Conservation (phyloP, 176 grass and related monocot species). For the Carex kokanica region DNA sequence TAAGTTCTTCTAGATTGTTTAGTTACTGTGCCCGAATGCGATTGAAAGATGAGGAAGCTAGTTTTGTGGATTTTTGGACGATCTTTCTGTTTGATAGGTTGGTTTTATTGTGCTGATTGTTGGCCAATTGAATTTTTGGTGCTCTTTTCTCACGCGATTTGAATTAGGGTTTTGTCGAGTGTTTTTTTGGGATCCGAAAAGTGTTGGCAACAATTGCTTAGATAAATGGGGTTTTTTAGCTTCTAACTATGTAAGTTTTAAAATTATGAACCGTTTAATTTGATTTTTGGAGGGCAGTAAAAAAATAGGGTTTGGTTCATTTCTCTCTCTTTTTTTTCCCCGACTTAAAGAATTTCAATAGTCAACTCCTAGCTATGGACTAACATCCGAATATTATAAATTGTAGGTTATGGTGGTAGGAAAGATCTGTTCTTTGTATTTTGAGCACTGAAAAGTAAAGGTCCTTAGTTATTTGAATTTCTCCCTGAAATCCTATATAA, state of each 20-base stretch:
- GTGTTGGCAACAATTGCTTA: not conserved
- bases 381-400: not conserved
- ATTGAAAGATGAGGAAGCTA: not conserved
- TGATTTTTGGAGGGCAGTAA: not conserved
- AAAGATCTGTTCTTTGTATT: constrained; percentile 20
- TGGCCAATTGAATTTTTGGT: not conserved
- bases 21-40: not conserved
- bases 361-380: not conserved
- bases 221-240: not conserved
- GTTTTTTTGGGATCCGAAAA: not conserved
- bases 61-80: not conserved
- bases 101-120: not conserved
- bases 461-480: not conserved
- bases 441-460: not conserved
- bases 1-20: constrained; percentile 20
- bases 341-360: not conserved
- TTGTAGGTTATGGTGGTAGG: not conserved
- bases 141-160: not conserved
- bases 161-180: constrained; percentile 23
- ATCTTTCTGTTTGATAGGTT: not conserved
- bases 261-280: not conserved
- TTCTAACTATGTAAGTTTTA: not conserved
- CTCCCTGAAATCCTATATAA: not conserved
- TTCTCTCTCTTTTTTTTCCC: not conserved
- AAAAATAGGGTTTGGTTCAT: constrained; percentile 16